Evolutionary conservation across 345 rosid species (phyloP), one percentile per base, ranked within the genome.

Genomic region (Noccaea caerulescens): DNA sequence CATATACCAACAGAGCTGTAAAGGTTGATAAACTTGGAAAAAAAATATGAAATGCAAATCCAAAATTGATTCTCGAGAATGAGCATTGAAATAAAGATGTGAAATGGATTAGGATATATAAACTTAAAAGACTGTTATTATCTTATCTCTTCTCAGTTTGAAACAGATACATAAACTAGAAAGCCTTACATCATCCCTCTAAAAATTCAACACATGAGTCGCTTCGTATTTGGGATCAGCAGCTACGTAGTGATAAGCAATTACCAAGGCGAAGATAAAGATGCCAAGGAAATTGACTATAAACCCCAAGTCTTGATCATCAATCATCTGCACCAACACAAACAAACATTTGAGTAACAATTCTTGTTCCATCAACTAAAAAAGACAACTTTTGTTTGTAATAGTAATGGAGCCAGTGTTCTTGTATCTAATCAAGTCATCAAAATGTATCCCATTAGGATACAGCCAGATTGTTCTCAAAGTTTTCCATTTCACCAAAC

Each of bases 161-260:
- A 12, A 42, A 66, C 16, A 9, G n/a, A 64, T 34, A 37, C 38
- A 55, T 3, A 61, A 58, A 30, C 46, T 51, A 58, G 9, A 18
- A 42, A 51, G 11, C 23, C 56, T 59, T 59, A 11, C 67, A 76
- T 58, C 60, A 49, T 30, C 30, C 30, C 30, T 27, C 54, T 45
- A n/a, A 51, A 66, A 8, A 1, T 10, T 0, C 27, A 60, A 0
- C 10, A 25, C 42, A 85, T 72, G 90, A 79, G 80, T 85, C 52
- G 85, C 86, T 81, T 86, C 97, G 58, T 75, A 89, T 77, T 86
- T 91, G 12, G 94, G 91, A 76, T 91, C 98, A 55, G 96, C 98
- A 81, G 90, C 71, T 72, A 91, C 91, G 45, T 79, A 91, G 71
- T 91, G 98, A 70, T 91, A 93, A 5, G 88, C 91, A 20, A 91